phyloP scores from a whole-genome alignment of 2,329 filamentous ascomycete genomes.

The Elsinoe perseae region DNA sequence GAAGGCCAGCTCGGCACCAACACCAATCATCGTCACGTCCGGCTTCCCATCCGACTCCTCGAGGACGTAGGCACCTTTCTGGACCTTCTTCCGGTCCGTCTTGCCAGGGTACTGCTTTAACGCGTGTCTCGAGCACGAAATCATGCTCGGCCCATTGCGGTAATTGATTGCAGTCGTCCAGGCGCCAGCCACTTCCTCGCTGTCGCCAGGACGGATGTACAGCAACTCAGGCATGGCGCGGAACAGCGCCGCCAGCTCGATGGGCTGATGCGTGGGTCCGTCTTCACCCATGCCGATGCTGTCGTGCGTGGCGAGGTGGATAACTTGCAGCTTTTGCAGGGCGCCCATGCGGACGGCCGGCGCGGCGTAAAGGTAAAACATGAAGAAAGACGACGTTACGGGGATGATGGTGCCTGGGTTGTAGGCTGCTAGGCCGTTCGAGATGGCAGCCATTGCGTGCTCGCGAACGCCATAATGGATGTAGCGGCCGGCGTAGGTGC shows the following conservation, averaged over 20 bases:
- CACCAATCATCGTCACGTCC: constrained; percentile 42
- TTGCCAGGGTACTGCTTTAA: constrained; percentile 32
- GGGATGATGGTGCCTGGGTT: constrained; percentile 32
- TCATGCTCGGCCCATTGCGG: constrained; percentile 36
- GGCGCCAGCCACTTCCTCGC: constrained; percentile 35
- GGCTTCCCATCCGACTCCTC: constrained; percentile 30
- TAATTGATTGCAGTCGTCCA: constrained; percentile 35
- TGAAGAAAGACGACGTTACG: constrained; percentile 33
- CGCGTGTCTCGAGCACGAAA: constrained; percentile 38
- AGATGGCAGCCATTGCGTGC: constrained; percentile 53
- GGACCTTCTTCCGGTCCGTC: constrained; percentile 34
- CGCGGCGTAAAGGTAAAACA: constrained; percentile 36
- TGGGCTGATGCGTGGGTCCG: constrained; percentile 33
- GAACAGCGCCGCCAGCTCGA: constrained; percentile 32
- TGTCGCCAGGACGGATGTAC: constrained; percentile 33
- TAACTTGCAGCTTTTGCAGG: constrained; percentile 30
- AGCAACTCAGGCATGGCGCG: constrained; percentile 34
- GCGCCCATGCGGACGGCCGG: constrained; percentile 34
- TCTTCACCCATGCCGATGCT: constrained; percentile 33
- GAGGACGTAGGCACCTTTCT: constrained; percentile 37
- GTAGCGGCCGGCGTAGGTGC: constrained; percentile 43
- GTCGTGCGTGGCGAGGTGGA: constrained; percentile 35
- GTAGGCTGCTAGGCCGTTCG: constrained; percentile 34
- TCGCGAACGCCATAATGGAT: constrained; percentile 55
- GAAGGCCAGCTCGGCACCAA: constrained; percentile 45